Conservation (phyloP, 2,329 filamentous ascomycete genomes). For the Arachnopeziza araneosa region DNA sequence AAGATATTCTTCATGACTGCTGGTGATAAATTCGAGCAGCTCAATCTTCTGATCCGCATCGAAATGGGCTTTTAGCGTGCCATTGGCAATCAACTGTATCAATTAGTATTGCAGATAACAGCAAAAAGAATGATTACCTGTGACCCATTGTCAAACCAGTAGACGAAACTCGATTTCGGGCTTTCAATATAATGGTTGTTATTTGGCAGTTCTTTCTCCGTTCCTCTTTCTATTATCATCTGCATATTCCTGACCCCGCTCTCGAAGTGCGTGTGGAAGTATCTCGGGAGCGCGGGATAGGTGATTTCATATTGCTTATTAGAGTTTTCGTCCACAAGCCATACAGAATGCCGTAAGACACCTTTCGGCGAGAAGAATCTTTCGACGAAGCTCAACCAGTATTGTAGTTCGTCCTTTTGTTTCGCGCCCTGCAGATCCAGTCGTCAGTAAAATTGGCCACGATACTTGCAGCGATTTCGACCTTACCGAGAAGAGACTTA, state of each 20-base stretch:
- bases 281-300: constrained; percentile 75
- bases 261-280: constrained; percentile 84
- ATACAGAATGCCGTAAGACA: constrained; percentile 69
- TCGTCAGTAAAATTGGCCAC: constrained; percentile 18
- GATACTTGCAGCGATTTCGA: constrained; percentile 21
- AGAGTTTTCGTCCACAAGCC: constrained; percentile 48
- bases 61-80: constrained; percentile 73
- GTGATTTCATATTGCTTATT: constrained; percentile 85
- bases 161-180: constrained; percentile 71
- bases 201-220: constrained; percentile 51
- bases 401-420: constrained; percentile 61
- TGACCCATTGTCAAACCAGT: constrained; percentile 80
- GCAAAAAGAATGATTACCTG: constrained; percentile 48
- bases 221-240: constrained; percentile 68
- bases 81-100: constrained; percentile 66
- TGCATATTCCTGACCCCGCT: constrained; percentile 84
- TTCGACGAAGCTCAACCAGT: constrained; percentile 76
- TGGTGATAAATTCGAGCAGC: constrained; percentile 74
- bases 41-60: constrained; percentile 76
- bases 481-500: constrained; percentile 52
- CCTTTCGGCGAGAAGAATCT: constrained; percentile 76
- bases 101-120: not conserved
- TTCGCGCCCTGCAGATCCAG: constrained; percentile 43
- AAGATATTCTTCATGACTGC: constrained; percentile 75
- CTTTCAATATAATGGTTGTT: constrained; percentile 72